Evolutionary conservation across 768 basidiomycete genomes (phyloP).

Genomic region (Hericium alpestre): DNA sequence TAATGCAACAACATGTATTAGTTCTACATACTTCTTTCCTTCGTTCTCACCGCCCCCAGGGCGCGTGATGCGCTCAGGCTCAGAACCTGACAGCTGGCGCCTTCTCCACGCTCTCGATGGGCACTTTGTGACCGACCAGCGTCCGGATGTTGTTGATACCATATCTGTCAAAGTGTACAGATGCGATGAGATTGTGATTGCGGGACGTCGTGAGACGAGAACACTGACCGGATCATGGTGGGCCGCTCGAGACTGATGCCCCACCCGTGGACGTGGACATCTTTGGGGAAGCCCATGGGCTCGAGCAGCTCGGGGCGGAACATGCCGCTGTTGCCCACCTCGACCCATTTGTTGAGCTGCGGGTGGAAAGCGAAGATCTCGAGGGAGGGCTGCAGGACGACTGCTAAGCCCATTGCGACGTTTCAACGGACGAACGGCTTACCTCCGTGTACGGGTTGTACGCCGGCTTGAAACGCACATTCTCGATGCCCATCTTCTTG

Average conservation of each 20-base stretch:
- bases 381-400: conserved; percentile 61
- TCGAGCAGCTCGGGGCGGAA: conserved; percentile 99
- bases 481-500: conserved; percentile 91
- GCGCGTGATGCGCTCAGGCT: neutral
- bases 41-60: neutral
- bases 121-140: conserved; percentile 93
- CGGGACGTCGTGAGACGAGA: neutral
- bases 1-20: neutral
- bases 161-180: conserved; percentile 43
- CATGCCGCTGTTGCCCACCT: conserved; percentile 98
- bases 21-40: neutral
- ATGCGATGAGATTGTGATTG: neutral
- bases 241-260: conserved; percentile 90
- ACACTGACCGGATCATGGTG: conserved; percentile 89
- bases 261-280: conserved; percentile 95
- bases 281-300: conserved; percentile 96
- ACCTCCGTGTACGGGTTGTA: conserved; percentile 99
- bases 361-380: conserved; percentile 99
- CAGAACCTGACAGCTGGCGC: conserved; percentile 86
- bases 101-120: conserved; percentile 80
- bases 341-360: conserved; percentile 87
- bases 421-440: conserved; percentile 4
- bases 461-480: conserved; percentile 94
- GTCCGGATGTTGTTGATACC: conserved; percentile 96
- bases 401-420: neutral